Base-by-base conservation (phyloP, 2,329 filamentous ascomycete species). In the Trichoderma pleuroti region DNA sequence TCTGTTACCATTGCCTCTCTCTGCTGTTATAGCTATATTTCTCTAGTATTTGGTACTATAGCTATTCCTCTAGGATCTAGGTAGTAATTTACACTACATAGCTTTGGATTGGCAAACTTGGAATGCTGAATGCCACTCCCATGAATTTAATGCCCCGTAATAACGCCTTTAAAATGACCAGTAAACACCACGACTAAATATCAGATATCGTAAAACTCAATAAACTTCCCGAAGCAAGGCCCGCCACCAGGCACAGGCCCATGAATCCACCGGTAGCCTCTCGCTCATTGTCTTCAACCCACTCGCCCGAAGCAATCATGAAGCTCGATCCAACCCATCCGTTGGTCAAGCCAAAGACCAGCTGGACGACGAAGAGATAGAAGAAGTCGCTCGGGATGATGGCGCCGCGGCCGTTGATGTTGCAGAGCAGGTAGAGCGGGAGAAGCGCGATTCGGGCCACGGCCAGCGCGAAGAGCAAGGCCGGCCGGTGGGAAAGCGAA, bases 221-320 rank as follows among this genome's bases (percentile, higher is more conserved):
- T 76, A 98, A 81, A 81, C 95, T 98, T n/a, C 96, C 96, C 28
- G 86, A 85, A 2, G 93, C 88, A 81, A 98, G 82, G 0, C 96
- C 96, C 6, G 88, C 89, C 21, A 98, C 93, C n/a, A 98, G 87
- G 79, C 91, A 93, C 73, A 98, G 80, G 4, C 92, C 92, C 96
- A 99, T 98, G 79, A 98, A 98, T 1, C 92, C 93, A 60, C 95
- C 96, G 0, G 94, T 91, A 7, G 93, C 94, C 82, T 97, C 94
- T 39, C 92, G 86, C 83, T 99, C 95, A 11, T 91, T 89, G 2
- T 91, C 88, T 5, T 91, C 90, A 1, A 98, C 94, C 88, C 90
- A 95, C 74, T 92, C 89, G 0, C 87, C 88, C 0, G 94, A 91
- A 1, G 92, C 92, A 88, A 98, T 97, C 94, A 99, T 98, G 80